Percentiles rank a stretch among this genome's conserved stretches.
phyloP scores from a whole-genome alignment of 2,329 filamentous ascomycete genomes.

The Xylariaceae sp. region DNA sequence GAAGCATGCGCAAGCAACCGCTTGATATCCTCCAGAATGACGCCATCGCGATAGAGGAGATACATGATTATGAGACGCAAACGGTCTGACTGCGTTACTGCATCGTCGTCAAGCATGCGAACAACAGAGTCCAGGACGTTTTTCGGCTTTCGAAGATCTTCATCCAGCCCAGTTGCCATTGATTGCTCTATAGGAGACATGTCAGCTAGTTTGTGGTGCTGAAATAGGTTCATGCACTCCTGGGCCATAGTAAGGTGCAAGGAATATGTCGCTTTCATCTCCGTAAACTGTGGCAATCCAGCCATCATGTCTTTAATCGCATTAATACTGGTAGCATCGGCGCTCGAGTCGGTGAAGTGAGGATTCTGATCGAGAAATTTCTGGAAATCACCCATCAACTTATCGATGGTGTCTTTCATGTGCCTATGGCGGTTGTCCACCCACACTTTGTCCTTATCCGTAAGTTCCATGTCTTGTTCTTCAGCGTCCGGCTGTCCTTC shows the following conservation, averaged over 20 bases:
- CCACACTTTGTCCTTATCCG: conserved; percentile 91
- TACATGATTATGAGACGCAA: conserved; percentile 84
- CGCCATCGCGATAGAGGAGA: conserved; percentile 77
- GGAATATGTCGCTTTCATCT: conserved; percentile 92
- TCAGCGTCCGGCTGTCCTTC: conserved; percentile 66
- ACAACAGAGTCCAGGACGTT: conserved; percentile 82
- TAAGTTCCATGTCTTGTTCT: conserved; percentile 86
- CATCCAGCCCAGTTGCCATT: conserved; percentile 85
- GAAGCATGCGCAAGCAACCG: conserved; percentile 80
- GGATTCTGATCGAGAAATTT: conserved; percentile 89
- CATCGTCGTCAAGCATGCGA: conserved; percentile 81
- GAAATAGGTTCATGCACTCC: conserved; percentile 93
- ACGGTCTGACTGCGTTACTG: conserved; percentile 67
- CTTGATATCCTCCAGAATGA: conserved; percentile 77
- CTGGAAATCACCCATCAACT: conserved; percentile 86
- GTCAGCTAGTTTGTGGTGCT: conserved; percentile 78
- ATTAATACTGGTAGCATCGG: conserved; percentile 72
- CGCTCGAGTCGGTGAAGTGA: conserved; percentile 75
- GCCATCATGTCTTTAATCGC: conserved; percentile 97
- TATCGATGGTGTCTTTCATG: conserved; percentile 97
- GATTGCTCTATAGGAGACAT: conserved; percentile 86
- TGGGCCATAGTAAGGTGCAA: conserved; percentile 95
- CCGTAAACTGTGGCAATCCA: conserved; percentile 87
- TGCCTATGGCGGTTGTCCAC: conserved; percentile 89
- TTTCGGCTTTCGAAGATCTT: conserved; percentile 88